Evolutionary conservation across 1,284 basidiomycete species (phyloP), one percentile per base, ranked within the genome.

Genomic region (Salmacisia buchloeana): DNA sequence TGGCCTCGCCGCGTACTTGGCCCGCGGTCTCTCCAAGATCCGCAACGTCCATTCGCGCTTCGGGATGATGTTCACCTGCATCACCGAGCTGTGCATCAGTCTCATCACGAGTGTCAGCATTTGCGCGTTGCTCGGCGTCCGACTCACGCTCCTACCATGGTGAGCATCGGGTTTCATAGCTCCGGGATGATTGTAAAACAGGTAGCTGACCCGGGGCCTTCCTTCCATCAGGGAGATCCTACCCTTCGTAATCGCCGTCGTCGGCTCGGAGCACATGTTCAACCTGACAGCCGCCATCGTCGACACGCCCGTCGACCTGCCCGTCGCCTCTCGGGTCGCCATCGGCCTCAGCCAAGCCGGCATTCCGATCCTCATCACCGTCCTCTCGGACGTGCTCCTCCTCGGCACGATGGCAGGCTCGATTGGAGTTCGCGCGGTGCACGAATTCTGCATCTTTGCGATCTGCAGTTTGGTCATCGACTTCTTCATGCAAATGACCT

Each of bases 201-300:
- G 4, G 13, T 31, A 27, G 27, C 23, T 43, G 29, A 29, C 49
- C 18, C 31, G 6, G n/a, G n/a, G n/a, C 6, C 25, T 31, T 29
- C 49, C 34, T 27, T 7, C 25, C 31, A 9, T n/a, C 56, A 58
- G 75, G 80, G 84, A 84, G 76, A 82, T 96, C 39, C 84, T 97
- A 61, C 93, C 94, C 0, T 91, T 97, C 67, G 90, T 97, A 57
- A 92, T 98, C 58, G 87, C 94, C 18, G 94, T 97, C 70, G 90
- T 97, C 21, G 94, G 94, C 9, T 90, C 92, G 1, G 94, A 97
- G 82, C 97, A 97, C 76, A 97, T 97, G 94, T 91, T 92, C 78
- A 89, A 89, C 72, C 83, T 98, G 76, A 91, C 93, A 78, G 74
- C 92, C 72, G 92, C 92, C 0, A 91, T 98, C 39, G 87, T 90